Evolutionary conservation across 768 basidiomycete species (phyloP), one percentile per base, ranked within the genome.

Genomic region (Hemileccinum rubropunctum): DNA sequence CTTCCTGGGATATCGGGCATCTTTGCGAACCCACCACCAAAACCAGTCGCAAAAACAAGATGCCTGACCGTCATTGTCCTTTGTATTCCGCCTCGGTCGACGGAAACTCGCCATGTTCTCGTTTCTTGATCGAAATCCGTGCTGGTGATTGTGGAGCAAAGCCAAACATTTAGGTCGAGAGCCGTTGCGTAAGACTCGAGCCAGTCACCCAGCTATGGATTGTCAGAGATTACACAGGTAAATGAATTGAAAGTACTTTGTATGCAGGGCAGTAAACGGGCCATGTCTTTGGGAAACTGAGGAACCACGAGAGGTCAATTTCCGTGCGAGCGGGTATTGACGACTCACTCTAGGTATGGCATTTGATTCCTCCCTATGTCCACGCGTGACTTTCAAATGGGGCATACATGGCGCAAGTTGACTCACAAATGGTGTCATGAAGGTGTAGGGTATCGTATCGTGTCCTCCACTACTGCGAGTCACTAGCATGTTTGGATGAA

Each of bases 101-200:
- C 53, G 1, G 54, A 61, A 23, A 80, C 72, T 20, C 64, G 59
- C 81, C 81, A 83, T 6, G 61, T 67, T 30, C 60, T 60, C 23
- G 63, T 67, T 28, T 60, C 61, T 21, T 66, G 62, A 55, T 72
- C 62, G 58, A 73, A 75, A 0, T 36, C 53, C 7, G 74, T 62
- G 12, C 56, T 64, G 1, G 50, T 61, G 20, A 79, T 64, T 14
- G 62, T 71, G 3, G 78, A 68, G 0, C 76, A 76, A 0, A 74
- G 76, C 85, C 82, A 85, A 15, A 83, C 75, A 54, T 83, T 78
- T 8, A 88, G 59, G 51, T 86, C 84, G 48, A 84, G 69, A 4
- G 74, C 61, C 10, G 75, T 69, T 0, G 77, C 82, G 51, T 86
- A 87, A 8, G 60, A 68, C 60, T 87, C 84, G 1, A 86, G 72